These are phyloP conservation scores for Amanita phalloides DNA, from an alignment of 768 basidiomycete species.

Conservation along the genomic window DNA sequence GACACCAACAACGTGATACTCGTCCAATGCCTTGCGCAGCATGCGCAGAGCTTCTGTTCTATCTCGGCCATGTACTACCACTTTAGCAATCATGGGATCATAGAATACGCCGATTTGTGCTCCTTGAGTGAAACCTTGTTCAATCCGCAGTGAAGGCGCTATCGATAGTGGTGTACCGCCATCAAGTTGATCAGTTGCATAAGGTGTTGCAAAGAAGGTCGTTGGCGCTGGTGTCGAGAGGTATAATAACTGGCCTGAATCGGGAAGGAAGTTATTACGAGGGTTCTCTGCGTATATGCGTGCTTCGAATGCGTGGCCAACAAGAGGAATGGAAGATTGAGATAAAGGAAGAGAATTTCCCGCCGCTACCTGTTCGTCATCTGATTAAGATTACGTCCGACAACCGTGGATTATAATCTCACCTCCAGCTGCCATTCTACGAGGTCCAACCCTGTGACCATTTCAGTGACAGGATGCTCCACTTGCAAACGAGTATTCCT, in stretches of 20 bases:
- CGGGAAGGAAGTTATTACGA: conserved; percentile 86
- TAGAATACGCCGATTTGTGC: conserved; percentile 82
- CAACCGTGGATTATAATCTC: conserved; percentile 1
- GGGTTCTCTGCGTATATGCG: conserved; percentile 96
- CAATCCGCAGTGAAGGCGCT: conserved; percentile 67
- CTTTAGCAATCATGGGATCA: conserved; percentile 88
- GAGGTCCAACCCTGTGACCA: conserved; percentile 89
- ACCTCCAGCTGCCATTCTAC: conserved; percentile 95
- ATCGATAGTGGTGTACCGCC: conserved; percentile 20
- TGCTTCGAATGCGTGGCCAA: conserved; percentile 91
- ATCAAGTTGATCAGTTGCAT: conserved; percentile 12
- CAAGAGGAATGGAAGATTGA: conserved; percentile 73
- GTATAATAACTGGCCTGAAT: conserved; percentile 75
- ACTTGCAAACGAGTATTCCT: conserved; percentile 85
- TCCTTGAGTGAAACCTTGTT: conserved; percentile 79
- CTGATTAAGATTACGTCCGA: background rate
- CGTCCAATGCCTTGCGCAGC: conserved; percentile 70
- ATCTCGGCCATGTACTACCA: conserved; percentile 81
- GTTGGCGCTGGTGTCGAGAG: conserved; percentile 74
- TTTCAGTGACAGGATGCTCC: conserved; percentile 91
- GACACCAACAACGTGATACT: conserved; percentile 87
- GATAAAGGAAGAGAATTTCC: conserved; percentile 76
- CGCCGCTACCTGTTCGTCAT: conserved; percentile 54
- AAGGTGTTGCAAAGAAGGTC: conserved; percentile 48
- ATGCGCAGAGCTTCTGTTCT: conserved; percentile 76